phyloP scores from a whole-genome alignment of 352 stramenopile genomes.

The Lagenidium giganteum region DNA sequence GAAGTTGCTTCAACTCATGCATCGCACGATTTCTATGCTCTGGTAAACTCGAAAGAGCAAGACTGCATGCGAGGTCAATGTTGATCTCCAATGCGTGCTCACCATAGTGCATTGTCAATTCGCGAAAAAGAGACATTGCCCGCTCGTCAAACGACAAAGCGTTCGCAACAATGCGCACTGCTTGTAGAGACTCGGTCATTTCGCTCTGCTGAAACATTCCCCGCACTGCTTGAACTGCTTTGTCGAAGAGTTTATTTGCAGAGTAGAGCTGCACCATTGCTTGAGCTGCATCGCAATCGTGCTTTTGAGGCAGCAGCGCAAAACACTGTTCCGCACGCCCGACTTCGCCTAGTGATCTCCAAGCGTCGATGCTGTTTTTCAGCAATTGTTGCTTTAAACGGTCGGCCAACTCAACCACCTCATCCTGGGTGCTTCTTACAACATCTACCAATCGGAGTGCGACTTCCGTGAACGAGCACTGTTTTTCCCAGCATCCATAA shows the following conservation, averaged over 20 bases:
- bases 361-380: constrained; percentile 38
- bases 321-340: constrained; percentile 62
- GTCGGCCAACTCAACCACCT: constrained; percentile 11
- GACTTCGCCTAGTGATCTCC: constrained; percentile 38
- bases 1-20: constrained; percentile 32
- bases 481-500: constrained; percentile 25
- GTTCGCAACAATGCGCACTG: constrained; percentile 38
- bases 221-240: constrained; percentile 31
- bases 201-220: constrained; percentile 53
- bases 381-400: constrained; percentile 44
- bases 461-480: constrained; percentile 53
- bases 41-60: constrained; percentile 28
- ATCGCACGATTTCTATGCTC: constrained; percentile 28
- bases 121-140: constrained; percentile 51
- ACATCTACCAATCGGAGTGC: constrained; percentile 40
- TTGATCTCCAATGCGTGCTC: constrained; percentile 49
- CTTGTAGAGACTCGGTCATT: constrained; percentile 35
- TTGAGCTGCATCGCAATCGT: constrained; percentile 30
- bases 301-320: constrained; percentile 27
- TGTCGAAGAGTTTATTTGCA: constrained; percentile 34
- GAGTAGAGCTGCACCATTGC: constrained; percentile 62
- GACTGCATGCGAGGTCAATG: constrained; percentile 56
- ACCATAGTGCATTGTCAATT: constrained; percentile 56
- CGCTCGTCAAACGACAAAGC: constrained; percentile 39
- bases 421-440: too few relatives aligned